Evolutionary conservation across 805 yeast genomes (phyloP).

Genomic region (Saccharomycopsis fibuligera): DNA sequence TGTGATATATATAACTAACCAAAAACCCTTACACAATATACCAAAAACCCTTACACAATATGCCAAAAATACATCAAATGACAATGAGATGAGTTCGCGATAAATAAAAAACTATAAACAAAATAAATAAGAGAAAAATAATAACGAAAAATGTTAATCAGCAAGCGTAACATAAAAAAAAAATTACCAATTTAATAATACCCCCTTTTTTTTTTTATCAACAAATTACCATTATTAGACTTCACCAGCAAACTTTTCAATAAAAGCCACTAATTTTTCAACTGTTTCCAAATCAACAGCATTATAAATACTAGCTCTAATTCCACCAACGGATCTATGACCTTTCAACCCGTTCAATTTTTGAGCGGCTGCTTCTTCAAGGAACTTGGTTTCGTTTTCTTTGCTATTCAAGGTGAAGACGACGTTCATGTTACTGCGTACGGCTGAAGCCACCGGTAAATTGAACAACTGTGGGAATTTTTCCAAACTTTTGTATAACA

Average conservation of each 20-base stretch:
- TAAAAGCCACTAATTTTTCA: constrained; percentile 47
- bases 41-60: no score
- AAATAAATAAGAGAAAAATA: neutral
- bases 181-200: no score
- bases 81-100: neutral
- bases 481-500: constrained; percentile 62
- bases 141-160: no score
- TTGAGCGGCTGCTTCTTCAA: constrained; percentile 54
- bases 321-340: constrained; percentile 95
- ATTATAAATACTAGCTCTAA: constrained; percentile 88
- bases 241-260: constrained; percentile 52
- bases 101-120: neutral
- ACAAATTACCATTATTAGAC: no score
- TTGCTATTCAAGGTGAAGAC: constrained; percentile 67
- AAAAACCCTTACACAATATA: no score
- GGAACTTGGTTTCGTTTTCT: constrained; percentile 61
- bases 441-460: constrained; percentile 55
- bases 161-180: no score
- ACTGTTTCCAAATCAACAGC: constrained; percentile 68
- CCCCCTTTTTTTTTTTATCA: no score
- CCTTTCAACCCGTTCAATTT: constrained; percentile 82
- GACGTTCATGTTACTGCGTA: constrained; percentile 86
- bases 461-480: constrained; percentile 57
- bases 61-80: no score
- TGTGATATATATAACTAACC: no score